These are phyloP conservation scores for Coemansia furcata DNA, from an alignment of 192 early-diverging fungal species.

Conservation along the genomic window DNA sequence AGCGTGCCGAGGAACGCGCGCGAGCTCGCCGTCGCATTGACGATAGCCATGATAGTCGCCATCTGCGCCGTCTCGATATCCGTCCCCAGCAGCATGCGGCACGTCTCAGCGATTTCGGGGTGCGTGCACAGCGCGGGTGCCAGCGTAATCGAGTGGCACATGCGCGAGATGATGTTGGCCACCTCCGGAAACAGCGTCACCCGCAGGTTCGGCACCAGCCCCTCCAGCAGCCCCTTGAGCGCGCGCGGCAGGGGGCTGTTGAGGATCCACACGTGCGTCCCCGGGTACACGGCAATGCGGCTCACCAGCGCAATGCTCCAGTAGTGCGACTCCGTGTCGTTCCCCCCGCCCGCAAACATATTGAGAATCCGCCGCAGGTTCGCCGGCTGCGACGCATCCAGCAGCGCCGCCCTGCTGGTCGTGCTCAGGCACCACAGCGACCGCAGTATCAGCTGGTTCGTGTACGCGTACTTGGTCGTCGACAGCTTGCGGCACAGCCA, in stretches of 20 bases:
- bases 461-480: slow-evolving; percentile 39
- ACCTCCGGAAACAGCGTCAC: slow-evolving; percentile 36
- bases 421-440: slow-evolving; percentile 43
- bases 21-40: slow-evolving; percentile 35
- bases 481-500: slow-evolving; percentile 41
- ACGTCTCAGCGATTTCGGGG: slow-evolving; percentile 18
- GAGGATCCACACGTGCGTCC: slow-evolving; percentile 42
- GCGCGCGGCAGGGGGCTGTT: slow-evolving; percentile 28
- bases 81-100: slow-evolving; percentile 12
- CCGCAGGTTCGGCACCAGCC: slow-evolving; percentile 6
- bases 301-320: slow-evolving; percentile 39
- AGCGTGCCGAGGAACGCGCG: slow-evolving; percentile 20
- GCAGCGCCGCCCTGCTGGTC: slow-evolving; percentile 6
- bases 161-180: slow-evolving; percentile 27
- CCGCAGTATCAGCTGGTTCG: slow-evolving; percentile 50
- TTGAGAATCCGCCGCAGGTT: slow-evolving; percentile 42
- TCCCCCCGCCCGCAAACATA: slow-evolving; percentile 22
- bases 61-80: slow-evolving; percentile 27
- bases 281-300: slow-evolving; percentile 15
- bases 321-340: slow-evolving; percentile 36
- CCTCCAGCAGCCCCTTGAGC: slow-evolving; percentile 10
- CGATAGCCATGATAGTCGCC: slow-evolving; percentile 22
- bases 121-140: slow-evolving; percentile 17
- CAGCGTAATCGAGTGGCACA: slow-evolving; percentile 28
- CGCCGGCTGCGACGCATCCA: slow-evolving; percentile 22